Conservation (phyloP, 257 asterid species). For the Solanum bulbocastanum region DNA sequence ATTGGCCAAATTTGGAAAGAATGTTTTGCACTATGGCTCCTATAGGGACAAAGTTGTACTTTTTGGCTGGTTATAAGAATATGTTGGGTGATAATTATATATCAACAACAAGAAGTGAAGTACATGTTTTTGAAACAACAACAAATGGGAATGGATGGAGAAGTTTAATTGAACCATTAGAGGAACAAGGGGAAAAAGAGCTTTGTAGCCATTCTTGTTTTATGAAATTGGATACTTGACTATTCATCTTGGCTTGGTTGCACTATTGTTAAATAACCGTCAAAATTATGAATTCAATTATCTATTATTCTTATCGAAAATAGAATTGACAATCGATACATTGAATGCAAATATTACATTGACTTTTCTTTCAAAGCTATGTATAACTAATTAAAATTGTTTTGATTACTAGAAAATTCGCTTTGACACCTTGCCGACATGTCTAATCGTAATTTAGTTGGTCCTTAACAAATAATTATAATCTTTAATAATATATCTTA, state of each 20-base stretch:
- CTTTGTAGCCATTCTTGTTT: constrained; percentile 48
- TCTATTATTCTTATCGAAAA: neutral
- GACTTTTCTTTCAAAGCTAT: neutral
- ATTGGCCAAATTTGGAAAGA: constrained; percentile 10
- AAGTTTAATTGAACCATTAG: constrained; percentile 30
- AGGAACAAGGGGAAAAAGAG: constrained; percentile 38
- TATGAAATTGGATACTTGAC: neutral
- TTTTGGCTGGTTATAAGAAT: constrained; percentile 31
- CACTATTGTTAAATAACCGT: neutral
- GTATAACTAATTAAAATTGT: neutral
- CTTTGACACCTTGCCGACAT: neutral
- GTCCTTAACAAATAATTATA: neutral
- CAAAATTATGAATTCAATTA: neutral
- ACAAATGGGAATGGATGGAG: constrained; percentile 32
- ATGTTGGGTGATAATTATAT: constrained; percentile 14
- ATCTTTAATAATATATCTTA: neutral
- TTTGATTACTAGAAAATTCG: neutral
- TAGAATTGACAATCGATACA: neutral
- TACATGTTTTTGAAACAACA: constrained; percentile 46
- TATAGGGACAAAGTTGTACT: constrained; percentile 28
- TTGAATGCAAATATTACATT: neutral
- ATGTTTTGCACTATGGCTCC: constrained; percentile 51
- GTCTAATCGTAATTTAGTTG: neutral
- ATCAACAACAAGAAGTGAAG: constrained; percentile 23
- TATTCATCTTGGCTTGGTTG: neutral